These are phyloP conservation scores for Helicostylum pulchrum DNA, from an alignment of 192 early-diverging fungal species.

Conservation along the genomic window DNA sequence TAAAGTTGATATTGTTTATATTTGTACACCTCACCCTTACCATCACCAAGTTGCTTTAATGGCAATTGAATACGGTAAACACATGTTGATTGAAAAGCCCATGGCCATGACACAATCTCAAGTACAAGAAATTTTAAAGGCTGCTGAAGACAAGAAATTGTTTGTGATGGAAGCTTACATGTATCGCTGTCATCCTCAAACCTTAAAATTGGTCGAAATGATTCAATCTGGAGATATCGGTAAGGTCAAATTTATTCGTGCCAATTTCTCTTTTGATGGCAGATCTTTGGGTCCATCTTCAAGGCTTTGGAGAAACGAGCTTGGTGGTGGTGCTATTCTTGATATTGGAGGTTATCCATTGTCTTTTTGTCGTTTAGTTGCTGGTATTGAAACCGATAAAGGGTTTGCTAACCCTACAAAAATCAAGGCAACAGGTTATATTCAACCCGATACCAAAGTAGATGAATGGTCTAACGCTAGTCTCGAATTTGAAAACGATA, in stretches of 20 bases:
- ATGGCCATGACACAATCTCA: conserved; percentile 33
- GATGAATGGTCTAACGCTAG: conserved; percentile 36
- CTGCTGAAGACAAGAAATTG: conserved; percentile 17
- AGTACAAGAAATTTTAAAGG: conserved; percentile 25
- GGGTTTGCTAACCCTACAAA: conserved; percentile 14
- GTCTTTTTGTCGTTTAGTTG: conserved; percentile 33
- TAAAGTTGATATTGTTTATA: conserved; percentile 61
- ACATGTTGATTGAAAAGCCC: conserved; percentile 49
- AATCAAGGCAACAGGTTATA: conserved; percentile 22
- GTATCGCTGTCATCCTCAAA: conserved; percentile 40
- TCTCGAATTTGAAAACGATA: conserved; percentile 19
- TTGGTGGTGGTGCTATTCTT: conserved; percentile 34
- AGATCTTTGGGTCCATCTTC: conserved; percentile 17
- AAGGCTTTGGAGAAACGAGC: conserved; percentile 31
- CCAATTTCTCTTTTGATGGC: conserved; percentile 33
- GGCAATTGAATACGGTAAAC: conserved; percentile 55
- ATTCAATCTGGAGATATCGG: conserved; percentile 26
- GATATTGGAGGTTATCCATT: conserved; percentile 40
- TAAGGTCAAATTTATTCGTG: conserved; percentile 27
- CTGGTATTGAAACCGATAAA: conserved; percentile 14
- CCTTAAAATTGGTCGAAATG: conserved; percentile 16
- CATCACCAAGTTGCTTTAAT: conserved; percentile 54
- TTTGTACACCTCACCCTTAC: conserved; percentile 63
- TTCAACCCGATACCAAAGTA: conserved; percentile 27
- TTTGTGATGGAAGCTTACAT: conserved; percentile 41